A percentile compares a stretch with the other conserved stretches of the same genome.
These are phyloP conservation scores for Pichia thaimueangensis DNA, from an alignment of 805 yeast genomes.

Conservation along the genomic window DNA sequence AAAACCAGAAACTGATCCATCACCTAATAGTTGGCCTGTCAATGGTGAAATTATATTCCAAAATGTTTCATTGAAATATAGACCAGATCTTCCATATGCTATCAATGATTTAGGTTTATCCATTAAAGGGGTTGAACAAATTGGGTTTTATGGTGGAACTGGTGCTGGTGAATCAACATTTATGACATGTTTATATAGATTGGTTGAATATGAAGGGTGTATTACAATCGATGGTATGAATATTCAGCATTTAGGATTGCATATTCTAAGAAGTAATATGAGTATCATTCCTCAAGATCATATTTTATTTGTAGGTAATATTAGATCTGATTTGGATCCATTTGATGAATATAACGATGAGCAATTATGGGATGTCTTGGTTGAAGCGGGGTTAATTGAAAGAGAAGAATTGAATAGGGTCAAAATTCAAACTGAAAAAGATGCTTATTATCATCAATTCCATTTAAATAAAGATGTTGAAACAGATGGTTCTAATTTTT, in stretches of 20 bases:
- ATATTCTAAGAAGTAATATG: constrained; percentile 48
- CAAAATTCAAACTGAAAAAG: constrained; percentile 29
- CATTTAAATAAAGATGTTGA: constrained; percentile 54
- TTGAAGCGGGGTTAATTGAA: constrained; percentile 51
- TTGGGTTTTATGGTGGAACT: constrained; percentile 84
- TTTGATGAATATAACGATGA: constrained; percentile 45
- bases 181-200: constrained; percentile 54
- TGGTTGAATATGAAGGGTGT: constrained; percentile 46
- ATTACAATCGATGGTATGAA: constrained; percentile 56
- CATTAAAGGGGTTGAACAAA: constrained; percentile 51
- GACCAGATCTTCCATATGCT: constrained; percentile 56
- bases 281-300: constrained; percentile 73
- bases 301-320: constrained; percentile 52
- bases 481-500: constrained; percentile 64
- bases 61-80: constrained; percentile 46
- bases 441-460: constrained; percentile 43
- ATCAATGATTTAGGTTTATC: constrained; percentile 38
- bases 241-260: constrained; percentile 45
- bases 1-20: constrained; percentile 38
- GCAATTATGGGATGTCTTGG: constrained; percentile 51
- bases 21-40: constrained; percentile 39
- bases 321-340: constrained; percentile 58
- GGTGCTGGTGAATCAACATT: constrained; percentile 78
- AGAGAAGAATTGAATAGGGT: constrained; percentile 28
- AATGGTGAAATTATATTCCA: constrained; percentile 41